Conservation (phyloP, 306 rosid genomes). For the Trichosanthes truncata region DNA sequence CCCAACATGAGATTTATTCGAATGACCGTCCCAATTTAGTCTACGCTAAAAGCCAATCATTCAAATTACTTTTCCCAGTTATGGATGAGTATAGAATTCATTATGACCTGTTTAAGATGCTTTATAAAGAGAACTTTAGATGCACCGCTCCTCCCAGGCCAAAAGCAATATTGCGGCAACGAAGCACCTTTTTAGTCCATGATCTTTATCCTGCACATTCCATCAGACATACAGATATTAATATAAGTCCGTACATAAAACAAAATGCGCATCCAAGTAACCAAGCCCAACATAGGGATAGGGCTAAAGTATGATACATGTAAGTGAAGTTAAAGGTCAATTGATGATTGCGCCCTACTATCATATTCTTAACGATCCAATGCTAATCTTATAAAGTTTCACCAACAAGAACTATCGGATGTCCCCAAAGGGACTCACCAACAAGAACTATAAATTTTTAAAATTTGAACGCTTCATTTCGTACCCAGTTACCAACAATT, state of each 20-base stretch:
- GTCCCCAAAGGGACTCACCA: too few relatives aligned
- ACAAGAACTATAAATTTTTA: neutral
- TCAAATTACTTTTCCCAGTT: slow-evolving; percentile 4
- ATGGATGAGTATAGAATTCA: slow-evolving; percentile 11
- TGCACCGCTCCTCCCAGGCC: slow-evolving; percentile 5
- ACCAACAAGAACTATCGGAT: neutral
- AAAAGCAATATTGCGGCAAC: neutral
- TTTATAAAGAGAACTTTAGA: slow-evolving; percentile 3
- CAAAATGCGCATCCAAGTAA: neutral
- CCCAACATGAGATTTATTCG: slow-evolving; percentile 17
- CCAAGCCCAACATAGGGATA: neutral
- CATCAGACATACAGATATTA: neutral
- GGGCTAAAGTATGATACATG: neutral
- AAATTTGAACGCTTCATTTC: neutral
- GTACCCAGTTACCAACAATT: neutral
- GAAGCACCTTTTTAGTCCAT: neutral
- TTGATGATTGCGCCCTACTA: neutral
- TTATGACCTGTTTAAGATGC: neutral
- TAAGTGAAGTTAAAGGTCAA: neutral
- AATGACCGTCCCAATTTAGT: slow-evolving; percentile 7
- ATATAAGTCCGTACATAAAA: neutral
- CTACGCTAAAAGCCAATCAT: slow-evolving; percentile 10
- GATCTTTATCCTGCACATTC: neutral
- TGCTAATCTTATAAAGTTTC: neutral
- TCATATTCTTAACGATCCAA: neutral